Evolutionary conservation across 192 early-diverging fungal genomes (phyloP), one percentile per base, ranked within the genome.

Genomic region (Helicostylum pulchrum): DNA sequence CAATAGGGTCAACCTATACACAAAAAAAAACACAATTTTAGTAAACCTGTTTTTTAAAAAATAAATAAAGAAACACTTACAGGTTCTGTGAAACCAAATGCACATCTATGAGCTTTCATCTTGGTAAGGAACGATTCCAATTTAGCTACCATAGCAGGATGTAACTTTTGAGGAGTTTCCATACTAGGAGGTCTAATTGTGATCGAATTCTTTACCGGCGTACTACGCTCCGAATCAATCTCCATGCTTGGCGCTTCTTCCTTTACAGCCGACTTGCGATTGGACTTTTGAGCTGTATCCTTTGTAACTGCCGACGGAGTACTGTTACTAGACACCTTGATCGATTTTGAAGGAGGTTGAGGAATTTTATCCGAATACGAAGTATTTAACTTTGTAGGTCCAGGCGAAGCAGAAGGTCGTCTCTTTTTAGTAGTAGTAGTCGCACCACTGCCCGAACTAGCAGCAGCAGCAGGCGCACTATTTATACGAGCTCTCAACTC

Each of bases 1-100:
- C 74, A 51, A 68, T 67, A 53, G 68, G 77, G 20, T 80, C 78
- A 15, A 80, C 77, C 77, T 78, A 57, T 56, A n/a, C 9, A 17
- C 2, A 10, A 44, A 43, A 43, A n/a, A 15, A 21, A 11, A 19
- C 14, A 21, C 26, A 17, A 23, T 49, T 39, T 23, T 30, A 48
- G 47, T 36, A 19, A 4, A 31, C 53, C 50, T 12, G 5, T 23
- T 34, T 12, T 58, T 14, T n/a, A n/a, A 47, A 17, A 5, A 48
- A 14, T 2, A 0, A 17, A 48, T 15, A 6, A 21, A 34, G 21
- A 21, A 31, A 42, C 15, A 68, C 73, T 54, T 72, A 79, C 80
- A 34, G 80, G 80, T 32, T 68, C 42, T 17, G 61, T 60, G 44
- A 83, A 84, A 10, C 80, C 67, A 34, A 60, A 51, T 2, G 80